These are phyloP conservation scores for Lyophyllum atratum DNA, from an alignment of 768 basidiomycete species.

Conservation along the genomic window DNA sequence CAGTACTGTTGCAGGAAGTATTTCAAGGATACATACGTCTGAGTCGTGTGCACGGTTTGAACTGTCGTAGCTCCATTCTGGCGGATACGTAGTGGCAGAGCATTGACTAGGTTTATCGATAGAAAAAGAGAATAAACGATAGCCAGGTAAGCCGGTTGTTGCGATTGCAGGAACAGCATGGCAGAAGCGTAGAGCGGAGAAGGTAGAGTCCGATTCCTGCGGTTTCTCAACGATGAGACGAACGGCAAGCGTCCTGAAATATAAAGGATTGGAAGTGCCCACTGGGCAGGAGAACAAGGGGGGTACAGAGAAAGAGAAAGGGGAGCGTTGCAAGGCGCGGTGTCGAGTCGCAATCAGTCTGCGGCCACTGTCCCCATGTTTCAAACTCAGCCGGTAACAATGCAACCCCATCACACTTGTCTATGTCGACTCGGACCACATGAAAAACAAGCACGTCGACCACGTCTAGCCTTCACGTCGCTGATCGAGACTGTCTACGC, in stretches of 20 bases:
- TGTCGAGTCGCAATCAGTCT: slow-evolving; percentile 11
- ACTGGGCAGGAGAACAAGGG: slow-evolving; percentile 34
- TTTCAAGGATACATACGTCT: slow-evolving; percentile 43
- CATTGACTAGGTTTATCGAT: slow-evolving; percentile 31
- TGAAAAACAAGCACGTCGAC: neutral
- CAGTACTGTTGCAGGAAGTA: slow-evolving; percentile 5
- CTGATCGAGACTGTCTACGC: neutral
- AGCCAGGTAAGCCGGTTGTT: slow-evolving; percentile 35
- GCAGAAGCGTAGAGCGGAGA: slow-evolving; percentile 30
- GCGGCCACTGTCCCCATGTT: slow-evolving; percentile 1
- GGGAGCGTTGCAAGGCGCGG: slow-evolving; percentile 18
- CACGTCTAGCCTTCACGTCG: neutral
- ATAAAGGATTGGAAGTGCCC: slow-evolving; percentile 50
- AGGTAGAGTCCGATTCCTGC: slow-evolving; percentile 52
- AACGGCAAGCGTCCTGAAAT: slow-evolving; percentile 29
- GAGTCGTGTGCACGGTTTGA: slow-evolving; percentile 42
- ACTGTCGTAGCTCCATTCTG: slow-evolving; percentile 40
- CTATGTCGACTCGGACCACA: neutral
- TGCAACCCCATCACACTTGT: slow-evolving; percentile 15
- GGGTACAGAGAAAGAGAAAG: slow-evolving; percentile 27
- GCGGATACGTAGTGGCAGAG: slow-evolving; percentile 37
- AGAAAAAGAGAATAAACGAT: slow-evolving; percentile 40
- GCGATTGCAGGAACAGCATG: slow-evolving; percentile 40
- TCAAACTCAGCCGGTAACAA: slow-evolving; percentile 28
- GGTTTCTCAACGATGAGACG: slow-evolving; percentile 42